Evolutionary conservation across 1,284 basidiomycete species (phyloP).

Genomic region (Flammula alnicola): DNA sequence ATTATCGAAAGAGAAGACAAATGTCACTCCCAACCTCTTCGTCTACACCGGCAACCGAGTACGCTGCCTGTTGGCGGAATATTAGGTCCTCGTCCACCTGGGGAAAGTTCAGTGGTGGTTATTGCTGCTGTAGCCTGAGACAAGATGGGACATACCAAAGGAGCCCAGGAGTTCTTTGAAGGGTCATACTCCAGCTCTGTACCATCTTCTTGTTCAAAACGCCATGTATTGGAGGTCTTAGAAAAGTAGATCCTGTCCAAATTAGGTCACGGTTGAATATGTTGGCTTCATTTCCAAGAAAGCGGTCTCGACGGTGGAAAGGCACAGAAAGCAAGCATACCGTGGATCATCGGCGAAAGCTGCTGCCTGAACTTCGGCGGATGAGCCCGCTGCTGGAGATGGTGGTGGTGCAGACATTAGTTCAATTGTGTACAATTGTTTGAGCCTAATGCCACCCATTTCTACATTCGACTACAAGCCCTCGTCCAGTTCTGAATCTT

Average conservation of each 20-base stretch:
- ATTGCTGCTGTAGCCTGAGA: not conserved
- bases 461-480: not conserved
- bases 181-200: conserved; percentile 89
- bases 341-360: conserved; percentile 79
- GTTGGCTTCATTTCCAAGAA: conserved; percentile 18
- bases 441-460: conserved; percentile 17
- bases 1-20: conserved; percentile 10
- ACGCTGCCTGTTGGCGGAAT: conserved; percentile 89
- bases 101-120: conserved; percentile 15
- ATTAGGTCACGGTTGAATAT: conserved; percentile 27
- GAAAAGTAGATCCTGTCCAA: conserved; percentile 72
- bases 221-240: conserved; percentile 79
- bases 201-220: conserved; percentile 88
- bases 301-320: conserved; percentile 18
- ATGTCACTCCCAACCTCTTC: conserved; percentile 70
- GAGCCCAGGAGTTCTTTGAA: conserved; percentile 77
- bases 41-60: conserved; percentile 88
- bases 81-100: conserved; percentile 83
- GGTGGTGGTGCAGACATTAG: conserved; percentile 52
- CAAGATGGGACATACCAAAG: conserved; percentile 63
- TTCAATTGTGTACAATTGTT: conserved; percentile 38
- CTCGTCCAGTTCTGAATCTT: too few relatives aligned
- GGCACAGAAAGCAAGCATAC: conserved; percentile 36
- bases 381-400: conserved; percentile 53
- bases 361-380: conserved; percentile 58